A percentile compares a stretch with the other conserved stretches of the same genome.
phyloP scores from a whole-genome alignment of 768 basidiomycete genomes.

The Artomyces pyxidatus region DNA sequence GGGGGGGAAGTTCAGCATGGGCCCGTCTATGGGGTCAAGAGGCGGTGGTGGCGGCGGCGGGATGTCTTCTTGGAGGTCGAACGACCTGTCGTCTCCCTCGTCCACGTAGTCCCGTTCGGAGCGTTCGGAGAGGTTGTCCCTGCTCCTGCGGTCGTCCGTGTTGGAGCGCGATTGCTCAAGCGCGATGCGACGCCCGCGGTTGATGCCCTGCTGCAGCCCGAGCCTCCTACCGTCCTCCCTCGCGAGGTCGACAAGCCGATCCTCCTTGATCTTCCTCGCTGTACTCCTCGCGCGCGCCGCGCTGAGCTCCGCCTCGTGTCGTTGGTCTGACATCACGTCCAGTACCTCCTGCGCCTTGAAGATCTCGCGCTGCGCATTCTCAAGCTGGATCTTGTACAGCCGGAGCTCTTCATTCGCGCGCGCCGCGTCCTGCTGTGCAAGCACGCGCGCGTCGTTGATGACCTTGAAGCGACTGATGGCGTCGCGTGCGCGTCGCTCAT shows the following conservation, averaged over 20 bases:
- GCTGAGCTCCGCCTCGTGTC: slow-evolving; percentile 40
- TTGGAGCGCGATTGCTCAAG: slow-evolving; percentile 20
- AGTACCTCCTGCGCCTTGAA: slow-evolving; percentile 45
- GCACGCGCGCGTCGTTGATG: slow-evolving; percentile 25
- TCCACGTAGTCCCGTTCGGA: slow-evolving; percentile 5
- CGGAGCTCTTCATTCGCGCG: slow-evolving; percentile 40
- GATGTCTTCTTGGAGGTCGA: not conserved
- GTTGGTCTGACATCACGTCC: slow-evolving; percentile 37
- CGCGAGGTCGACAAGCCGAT: slow-evolving; percentile 39
- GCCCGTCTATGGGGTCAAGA: slow-evolving; percentile 14
- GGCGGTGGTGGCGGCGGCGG: not conserved
- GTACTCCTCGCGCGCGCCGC: slow-evolving; percentile 37
- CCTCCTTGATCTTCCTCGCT: slow-evolving; percentile 37
- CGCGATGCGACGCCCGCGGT: slow-evolving; percentile 25
- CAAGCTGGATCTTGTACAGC: slow-evolving; percentile 50
- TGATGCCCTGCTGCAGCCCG: slow-evolving; percentile 45
- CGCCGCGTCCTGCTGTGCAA: slow-evolving; percentile 23
- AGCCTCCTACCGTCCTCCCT: slow-evolving; percentile 44
- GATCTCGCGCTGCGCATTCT: slow-evolving; percentile 53
- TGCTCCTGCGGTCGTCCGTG: slow-evolving; percentile 1
- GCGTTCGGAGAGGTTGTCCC: not conserved
- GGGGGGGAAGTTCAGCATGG: slow-evolving; percentile 14
- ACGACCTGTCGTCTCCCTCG: not conserved
- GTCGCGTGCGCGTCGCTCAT: slow-evolving; percentile 27
- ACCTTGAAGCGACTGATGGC: slow-evolving; percentile 22